Percentiles rank a stretch among this genome's conserved stretches.
These are phyloP conservation scores for Fusarium sp. DNA, from an alignment of 2,329 filamentous ascomycete species.

Conservation along the genomic window DNA sequence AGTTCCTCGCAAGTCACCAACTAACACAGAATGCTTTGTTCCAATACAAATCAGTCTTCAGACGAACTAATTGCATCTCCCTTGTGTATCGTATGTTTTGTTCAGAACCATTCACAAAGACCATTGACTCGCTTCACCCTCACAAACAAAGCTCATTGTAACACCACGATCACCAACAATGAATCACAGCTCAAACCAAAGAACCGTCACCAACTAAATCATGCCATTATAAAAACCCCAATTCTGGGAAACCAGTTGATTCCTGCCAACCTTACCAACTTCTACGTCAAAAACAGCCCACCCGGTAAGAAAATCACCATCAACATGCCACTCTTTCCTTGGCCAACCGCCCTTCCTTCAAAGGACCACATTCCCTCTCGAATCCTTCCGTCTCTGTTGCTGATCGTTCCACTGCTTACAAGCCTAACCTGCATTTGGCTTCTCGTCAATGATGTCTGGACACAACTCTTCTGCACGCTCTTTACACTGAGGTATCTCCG, in stretches of 20 bases:
- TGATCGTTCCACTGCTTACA: neutral
- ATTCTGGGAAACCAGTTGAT: neutral
- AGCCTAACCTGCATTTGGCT: constrained; percentile 23
- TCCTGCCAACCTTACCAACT: neutral
- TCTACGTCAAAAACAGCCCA: neutral
- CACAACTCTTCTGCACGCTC: constrained; percentile 31
- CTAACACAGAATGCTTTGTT: no score
- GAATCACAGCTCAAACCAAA: neutral
- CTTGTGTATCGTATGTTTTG: no score
- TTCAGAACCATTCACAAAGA: neutral
- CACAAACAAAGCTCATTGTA: neutral
- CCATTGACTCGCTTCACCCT: accelerated
- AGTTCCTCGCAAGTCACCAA: no score
- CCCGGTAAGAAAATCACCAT: neutral
- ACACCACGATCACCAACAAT: accelerated
- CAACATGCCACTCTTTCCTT: neutral
- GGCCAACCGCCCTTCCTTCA: neutral
- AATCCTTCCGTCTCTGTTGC: constrained; percentile 6
- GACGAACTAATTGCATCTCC: no score
- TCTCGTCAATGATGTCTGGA: constrained; percentile 23
- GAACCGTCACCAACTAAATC: no score
- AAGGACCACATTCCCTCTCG: neutral
- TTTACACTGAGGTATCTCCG: constrained; percentile 56
- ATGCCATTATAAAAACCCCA: neutral
- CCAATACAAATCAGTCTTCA: no score